These are phyloP conservation scores for Lentinula lateritia DNA, from an alignment of 768 basidiomycete species.

Conservation along the genomic window DNA sequence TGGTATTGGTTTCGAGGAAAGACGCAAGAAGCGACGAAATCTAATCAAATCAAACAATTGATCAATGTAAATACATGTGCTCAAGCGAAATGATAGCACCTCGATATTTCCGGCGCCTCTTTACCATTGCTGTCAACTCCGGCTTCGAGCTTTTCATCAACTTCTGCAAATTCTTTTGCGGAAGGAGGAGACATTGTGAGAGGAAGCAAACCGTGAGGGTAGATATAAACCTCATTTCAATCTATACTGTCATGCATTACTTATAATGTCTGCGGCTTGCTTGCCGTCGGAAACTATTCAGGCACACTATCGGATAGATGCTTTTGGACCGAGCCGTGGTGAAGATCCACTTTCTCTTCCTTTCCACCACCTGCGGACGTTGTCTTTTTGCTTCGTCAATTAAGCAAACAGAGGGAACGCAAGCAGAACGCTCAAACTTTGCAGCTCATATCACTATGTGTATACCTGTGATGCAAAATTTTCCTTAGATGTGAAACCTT, in stretches of 20 bases:
- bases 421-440: too few relatives aligned
- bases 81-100: background rate
- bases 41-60: background rate
- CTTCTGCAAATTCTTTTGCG: background rate
- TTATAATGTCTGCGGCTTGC: background rate
- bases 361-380: too few relatives aligned
- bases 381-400: too few relatives aligned
- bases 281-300: background rate
- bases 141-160: background rate
- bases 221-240: background rate
- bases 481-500: too few relatives aligned
- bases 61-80: background rate
- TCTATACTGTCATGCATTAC: background rate
- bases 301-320: background rate
- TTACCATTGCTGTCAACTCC: background rate
- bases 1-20: conserved; percentile 25
- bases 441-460: too few relatives aligned
- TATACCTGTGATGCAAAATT: too few relatives aligned
- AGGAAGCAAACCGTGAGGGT: background rate
- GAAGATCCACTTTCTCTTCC: too few relatives aligned
- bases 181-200: background rate
- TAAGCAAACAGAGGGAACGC: too few relatives aligned
- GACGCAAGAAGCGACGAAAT: conserved; percentile 5
- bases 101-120: background rate
- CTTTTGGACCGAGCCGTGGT: too few relatives aligned